Evolutionary conservation across 257 asterid species (phyloP).

Genomic region (Salvia rosmarinus): DNA sequence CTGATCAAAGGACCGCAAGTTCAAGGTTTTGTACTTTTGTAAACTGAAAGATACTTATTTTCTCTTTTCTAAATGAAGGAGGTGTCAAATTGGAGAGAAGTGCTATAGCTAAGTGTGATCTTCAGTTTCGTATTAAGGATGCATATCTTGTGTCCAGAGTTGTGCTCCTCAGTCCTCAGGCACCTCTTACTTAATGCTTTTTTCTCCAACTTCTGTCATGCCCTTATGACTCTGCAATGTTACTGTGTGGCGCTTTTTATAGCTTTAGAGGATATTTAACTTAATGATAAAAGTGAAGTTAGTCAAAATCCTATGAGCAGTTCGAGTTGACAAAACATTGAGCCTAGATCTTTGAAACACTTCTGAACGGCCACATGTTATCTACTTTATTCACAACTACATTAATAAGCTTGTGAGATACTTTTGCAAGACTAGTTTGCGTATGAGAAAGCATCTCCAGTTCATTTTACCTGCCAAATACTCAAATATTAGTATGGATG

Average conservation of each 20-base stretch:
- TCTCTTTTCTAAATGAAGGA: constrained; percentile 17
- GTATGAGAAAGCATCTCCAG: constrained; percentile 5
- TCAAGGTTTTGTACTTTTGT: constrained; percentile 58
- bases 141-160: constrained; percentile 9
- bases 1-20: constrained; percentile 70
- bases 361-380: not conserved
- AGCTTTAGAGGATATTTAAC: constrained; percentile 6
- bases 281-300: constrained; percentile 20
- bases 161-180: not conserved
- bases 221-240: not conserved
- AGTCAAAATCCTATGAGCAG: constrained; percentile 9
- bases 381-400: not conserved
- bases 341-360: constrained; percentile 15
- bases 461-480: constrained; percentile 20
- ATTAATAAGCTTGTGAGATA: constrained; percentile 4
- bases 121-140: constrained; percentile 25
- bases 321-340: constrained; percentile 3
- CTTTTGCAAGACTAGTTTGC: not conserved
- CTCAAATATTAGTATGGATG: not conserved
- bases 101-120: constrained; percentile 24
- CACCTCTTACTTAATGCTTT: not conserved
- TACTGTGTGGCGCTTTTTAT: not conserved
- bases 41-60: not conserved
- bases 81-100: constrained; percentile 18
- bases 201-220: constrained; percentile 24